Evolutionary conservation across 352 stramenopile species (phyloP).

Genomic region (Phytophthora cajani): DNA sequence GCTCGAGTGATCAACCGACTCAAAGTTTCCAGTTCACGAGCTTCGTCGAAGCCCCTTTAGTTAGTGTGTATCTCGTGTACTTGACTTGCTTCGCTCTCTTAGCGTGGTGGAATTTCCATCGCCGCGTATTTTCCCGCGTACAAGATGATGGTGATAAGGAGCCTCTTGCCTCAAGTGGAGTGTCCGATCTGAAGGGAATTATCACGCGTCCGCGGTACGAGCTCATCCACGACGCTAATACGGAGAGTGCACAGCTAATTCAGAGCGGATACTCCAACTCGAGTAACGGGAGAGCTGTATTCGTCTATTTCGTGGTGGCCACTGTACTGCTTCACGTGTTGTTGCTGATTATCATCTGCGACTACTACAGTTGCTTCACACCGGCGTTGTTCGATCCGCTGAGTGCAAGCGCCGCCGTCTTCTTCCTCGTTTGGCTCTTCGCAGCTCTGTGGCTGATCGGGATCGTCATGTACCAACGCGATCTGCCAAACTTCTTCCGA

Average conservation of each 20-base stretch:
- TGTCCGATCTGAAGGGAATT: slow-evolving; percentile 19
- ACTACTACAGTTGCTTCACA: slow-evolving; percentile 44
- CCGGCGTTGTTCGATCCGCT: slow-evolving; percentile 35
- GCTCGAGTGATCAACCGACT: slow-evolving; percentile 8
- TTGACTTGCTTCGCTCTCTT: slow-evolving; percentile 29
- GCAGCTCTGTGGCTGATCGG: slow-evolving; percentile 33
- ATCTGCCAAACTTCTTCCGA: slow-evolving; percentile 48
- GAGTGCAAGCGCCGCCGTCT: slow-evolving; percentile 35
- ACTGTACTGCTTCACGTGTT: slow-evolving; percentile 33
- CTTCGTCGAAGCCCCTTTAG: slow-evolving; percentile 22
- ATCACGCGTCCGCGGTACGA: slow-evolving; percentile 17
- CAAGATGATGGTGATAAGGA: slow-evolving; percentile 8
- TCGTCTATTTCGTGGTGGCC: slow-evolving; percentile 31
- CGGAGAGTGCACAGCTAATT: slow-evolving; percentile 1
- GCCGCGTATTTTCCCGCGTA: slow-evolving; percentile 10
- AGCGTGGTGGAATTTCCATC: slow-evolving; percentile 21
- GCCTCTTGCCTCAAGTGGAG: not conserved
- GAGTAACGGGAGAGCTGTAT: slow-evolving; percentile 20
- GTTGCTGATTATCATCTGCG: slow-evolving; percentile 42
- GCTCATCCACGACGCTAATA: slow-evolving; percentile 13
- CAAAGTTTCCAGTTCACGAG: slow-evolving; percentile 34
- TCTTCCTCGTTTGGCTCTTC: slow-evolving; percentile 46
- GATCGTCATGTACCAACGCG: slow-evolving; percentile 30
- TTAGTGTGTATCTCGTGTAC: slow-evolving; percentile 34
- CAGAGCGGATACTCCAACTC: slow-evolving; percentile 40